Base-by-base conservation (phyloP, 352 stramenopile genomes). In the Pythium periplocum region DNA sequence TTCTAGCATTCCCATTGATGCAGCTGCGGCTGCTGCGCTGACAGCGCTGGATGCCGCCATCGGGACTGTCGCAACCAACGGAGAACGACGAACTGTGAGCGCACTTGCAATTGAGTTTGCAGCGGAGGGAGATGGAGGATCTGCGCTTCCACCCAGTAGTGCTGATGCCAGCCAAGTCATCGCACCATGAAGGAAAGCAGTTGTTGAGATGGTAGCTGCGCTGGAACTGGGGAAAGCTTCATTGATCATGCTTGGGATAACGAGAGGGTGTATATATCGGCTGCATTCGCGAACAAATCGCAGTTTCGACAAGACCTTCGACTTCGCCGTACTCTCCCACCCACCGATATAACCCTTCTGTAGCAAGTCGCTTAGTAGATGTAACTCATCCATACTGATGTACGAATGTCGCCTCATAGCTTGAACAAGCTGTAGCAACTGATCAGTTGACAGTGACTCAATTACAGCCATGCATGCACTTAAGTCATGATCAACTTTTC, bases 301-400 rank as follows among this genome's bases (percentile, higher is more conserved):
- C 37, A 95, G 61, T 48, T 90, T 87, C 3, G 64, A 62, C 33
- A 90, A 30, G 3, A 95, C 78, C 30, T 79, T 75, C 3, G 63
- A 31, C 57, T 90, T 90, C 32, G 83, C 80, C 1, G 72, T 84
- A 17, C 57, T 70, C 51, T 90, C 83, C 83, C 83, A 90, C 2
- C 79, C 78, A 43, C 78, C 80, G 32, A 93, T 90, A 46, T 90
- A 90, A 0, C 83, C 83, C 42, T 88, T 86, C 45, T 90, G 82
- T 5, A 93, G 69, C 33, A 93, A 61, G 51, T 90, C 80, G 57
- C 85, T 78, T 57, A 93, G 83, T 6, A 72, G 66, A 59, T 81
- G 64, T 4, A 69, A 57, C 58, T 93, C 83, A n/a, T 88, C 76
- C 3, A 52, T 62, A 42, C 84, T 93, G 46, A 93, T 84, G 52